A percentile compares a stretch with the other conserved stretches of the same genome.
Conservation (phyloP, 768 basidiomycete genomes). For the Lanmaoa pseudosensibilis region DNA sequence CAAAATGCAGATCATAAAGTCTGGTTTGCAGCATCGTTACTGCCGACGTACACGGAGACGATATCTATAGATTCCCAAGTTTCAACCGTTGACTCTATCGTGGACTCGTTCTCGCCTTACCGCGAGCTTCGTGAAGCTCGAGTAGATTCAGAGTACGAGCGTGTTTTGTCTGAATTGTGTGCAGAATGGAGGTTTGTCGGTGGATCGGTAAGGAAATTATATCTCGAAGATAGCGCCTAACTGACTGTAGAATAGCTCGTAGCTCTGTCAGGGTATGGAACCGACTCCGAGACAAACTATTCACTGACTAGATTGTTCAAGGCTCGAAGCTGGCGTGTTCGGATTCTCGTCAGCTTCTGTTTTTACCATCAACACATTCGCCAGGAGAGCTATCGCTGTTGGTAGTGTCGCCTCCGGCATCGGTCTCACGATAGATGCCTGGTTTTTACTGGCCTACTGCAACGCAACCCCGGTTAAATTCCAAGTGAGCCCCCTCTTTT, state of each 20-base stretch:
- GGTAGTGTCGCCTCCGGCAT: conserved; percentile 62
- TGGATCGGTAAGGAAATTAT: conserved; percentile 46
- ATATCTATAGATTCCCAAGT: conserved; percentile 30
- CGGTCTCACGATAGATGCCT: conserved; percentile 61
- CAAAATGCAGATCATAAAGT: conserved; percentile 4
- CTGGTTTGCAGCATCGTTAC: conserved; percentile 39
- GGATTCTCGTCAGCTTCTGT: conserved; percentile 55
- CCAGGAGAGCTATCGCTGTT: conserved; percentile 53
- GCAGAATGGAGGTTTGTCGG: conserved; percentile 68
- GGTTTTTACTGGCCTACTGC: conserved; percentile 65
- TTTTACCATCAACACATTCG: conserved; percentile 48
- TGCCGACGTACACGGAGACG: conserved; percentile 47
- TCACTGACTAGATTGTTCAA: conserved; percentile 13
- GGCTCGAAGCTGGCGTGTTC: conserved; percentile 58
- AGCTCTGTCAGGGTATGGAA: conserved; percentile 55
- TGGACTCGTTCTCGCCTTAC: conserved; percentile 58
- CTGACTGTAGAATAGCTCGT: conserved; percentile 44
- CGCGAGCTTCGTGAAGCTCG: conserved; percentile 45
- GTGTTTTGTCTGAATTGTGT: conserved; percentile 46
- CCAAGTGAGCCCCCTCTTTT: conserved; percentile 40
- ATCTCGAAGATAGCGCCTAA: neutral
- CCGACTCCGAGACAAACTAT: neutral
- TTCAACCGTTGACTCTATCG: conserved; percentile 35
- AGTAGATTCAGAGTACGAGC: conserved; percentile 50
- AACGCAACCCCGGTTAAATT: conserved; percentile 53